Conservation (phyloP, 2,329 filamentous ascomycete species). For the Fusarium mexicanum region DNA sequence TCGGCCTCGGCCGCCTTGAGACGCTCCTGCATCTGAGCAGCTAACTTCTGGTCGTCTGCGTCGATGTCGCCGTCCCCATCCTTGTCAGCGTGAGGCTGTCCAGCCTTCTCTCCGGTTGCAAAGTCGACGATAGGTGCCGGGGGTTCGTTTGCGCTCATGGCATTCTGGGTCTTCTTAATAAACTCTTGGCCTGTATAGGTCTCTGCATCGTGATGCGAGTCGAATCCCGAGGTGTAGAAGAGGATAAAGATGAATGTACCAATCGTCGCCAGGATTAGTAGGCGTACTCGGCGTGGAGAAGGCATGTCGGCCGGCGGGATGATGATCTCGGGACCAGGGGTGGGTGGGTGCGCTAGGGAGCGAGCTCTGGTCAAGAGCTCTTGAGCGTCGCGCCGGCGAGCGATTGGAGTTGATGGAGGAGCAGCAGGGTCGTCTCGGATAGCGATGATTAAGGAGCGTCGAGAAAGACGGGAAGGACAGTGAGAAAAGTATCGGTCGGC, state of each 20-base stretch:
- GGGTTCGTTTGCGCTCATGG: slow-evolving; percentile 54
- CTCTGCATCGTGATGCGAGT: slow-evolving; percentile 60
- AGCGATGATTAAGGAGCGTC: slow-evolving; percentile 8
- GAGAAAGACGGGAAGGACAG: background rate
- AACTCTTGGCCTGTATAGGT: slow-evolving; percentile 61
- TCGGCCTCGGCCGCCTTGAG: slow-evolving; percentile 75
- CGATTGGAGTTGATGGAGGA: background rate
- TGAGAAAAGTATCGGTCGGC: slow-evolving; percentile 16
- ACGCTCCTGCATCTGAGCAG: slow-evolving; percentile 64
- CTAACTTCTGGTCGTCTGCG: slow-evolving; percentile 64
- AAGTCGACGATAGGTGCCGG: slow-evolving; percentile 54
- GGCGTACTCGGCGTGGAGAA: slow-evolving; percentile 74
- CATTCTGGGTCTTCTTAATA: slow-evolving; percentile 68
- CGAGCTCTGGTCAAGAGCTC: slow-evolving; percentile 43
- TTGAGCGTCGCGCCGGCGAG: slow-evolving; percentile 7
- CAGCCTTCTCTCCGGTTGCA: slow-evolving; percentile 51
- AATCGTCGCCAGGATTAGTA: slow-evolving; percentile 71
- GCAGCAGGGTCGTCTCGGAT: background rate
- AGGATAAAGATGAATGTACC: slow-evolving; percentile 73
- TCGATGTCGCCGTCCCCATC: slow-evolving; percentile 66
- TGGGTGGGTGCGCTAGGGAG: slow-evolving; percentile 35
- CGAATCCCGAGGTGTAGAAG: slow-evolving; percentile 74
- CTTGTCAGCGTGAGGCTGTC: slow-evolving; percentile 56
- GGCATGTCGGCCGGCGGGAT: slow-evolving; percentile 62
- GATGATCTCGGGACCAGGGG: slow-evolving; percentile 21